Conservation (phyloP, 345 rosid species). For the Hibiscus tridactylites region DNA sequence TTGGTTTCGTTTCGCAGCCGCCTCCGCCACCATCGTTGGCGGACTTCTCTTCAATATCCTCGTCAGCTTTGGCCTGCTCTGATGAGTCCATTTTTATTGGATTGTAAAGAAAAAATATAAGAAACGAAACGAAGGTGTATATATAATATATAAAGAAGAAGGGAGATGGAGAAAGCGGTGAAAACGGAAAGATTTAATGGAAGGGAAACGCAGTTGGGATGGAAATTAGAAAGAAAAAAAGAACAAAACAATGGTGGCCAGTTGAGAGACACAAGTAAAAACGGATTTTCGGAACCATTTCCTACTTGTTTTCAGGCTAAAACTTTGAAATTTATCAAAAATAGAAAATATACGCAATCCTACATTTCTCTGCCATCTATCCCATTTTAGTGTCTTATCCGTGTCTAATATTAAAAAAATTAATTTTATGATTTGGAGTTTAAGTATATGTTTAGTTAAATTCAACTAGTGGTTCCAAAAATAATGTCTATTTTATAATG, state of each 20-base stretch:
- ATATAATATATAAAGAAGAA: not conserved
- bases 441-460: no score
- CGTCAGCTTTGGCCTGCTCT: not conserved
- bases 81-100: not conserved
- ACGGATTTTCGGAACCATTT: not conserved
- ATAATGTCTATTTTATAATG: no score
- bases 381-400: no score
- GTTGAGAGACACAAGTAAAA: not conserved
- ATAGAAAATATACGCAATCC: no score
- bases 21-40: not conserved
- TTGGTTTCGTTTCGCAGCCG: not conserved
- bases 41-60: not conserved
- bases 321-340: not conserved
- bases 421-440: no score
- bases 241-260: not conserved
- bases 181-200: constrained; percentile 4
- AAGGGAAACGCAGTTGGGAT: not conserved
- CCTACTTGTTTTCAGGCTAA: not conserved
- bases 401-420: no score
- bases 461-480: no score
- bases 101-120: not conserved
- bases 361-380: no score
- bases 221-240: not conserved
- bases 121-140: not conserved
- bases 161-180: not conserved